phyloP scores from a whole-genome alignment of 148 eudicot genomes.

The Persicaria tinctoria region DNA sequence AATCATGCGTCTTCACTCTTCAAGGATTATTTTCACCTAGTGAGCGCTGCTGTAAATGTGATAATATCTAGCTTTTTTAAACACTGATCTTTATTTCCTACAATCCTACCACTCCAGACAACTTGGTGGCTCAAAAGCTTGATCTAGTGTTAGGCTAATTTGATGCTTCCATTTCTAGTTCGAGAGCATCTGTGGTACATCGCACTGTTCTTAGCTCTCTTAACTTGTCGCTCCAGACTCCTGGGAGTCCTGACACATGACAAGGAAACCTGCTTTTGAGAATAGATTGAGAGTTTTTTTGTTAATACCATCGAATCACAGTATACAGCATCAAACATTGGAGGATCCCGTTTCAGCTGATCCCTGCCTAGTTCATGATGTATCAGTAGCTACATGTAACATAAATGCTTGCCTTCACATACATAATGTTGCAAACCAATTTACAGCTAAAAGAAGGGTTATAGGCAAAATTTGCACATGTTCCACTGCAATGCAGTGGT shows the following conservation, averaged over 20 bases:
- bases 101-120: too few species aligned
- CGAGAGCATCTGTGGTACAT: neutral
- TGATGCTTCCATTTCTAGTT: neutral
- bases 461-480: neutral
- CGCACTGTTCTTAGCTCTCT: neutral
- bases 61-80: neutral
- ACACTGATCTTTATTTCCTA: neutral
- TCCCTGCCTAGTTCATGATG: neutral
- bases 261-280: neutral
- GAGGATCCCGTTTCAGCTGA: neutral
- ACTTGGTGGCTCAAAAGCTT: neutral
- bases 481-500: neutral
- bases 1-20: neutral
- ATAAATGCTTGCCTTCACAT: neutral
- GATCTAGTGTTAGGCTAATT: neutral
- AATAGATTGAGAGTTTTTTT: neutral
- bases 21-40: neutral
- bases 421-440: neutral
- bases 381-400: neutral
- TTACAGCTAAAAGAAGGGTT: neutral
- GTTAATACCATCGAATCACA: neutral
- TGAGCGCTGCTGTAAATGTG: neutral
- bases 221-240: too few species aligned
- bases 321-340: too few species aligned
- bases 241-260: too few species aligned